phyloP scores from a whole-genome alignment of 2,329 filamentous ascomycete species.

The Clarireedia sp. region DNA sequence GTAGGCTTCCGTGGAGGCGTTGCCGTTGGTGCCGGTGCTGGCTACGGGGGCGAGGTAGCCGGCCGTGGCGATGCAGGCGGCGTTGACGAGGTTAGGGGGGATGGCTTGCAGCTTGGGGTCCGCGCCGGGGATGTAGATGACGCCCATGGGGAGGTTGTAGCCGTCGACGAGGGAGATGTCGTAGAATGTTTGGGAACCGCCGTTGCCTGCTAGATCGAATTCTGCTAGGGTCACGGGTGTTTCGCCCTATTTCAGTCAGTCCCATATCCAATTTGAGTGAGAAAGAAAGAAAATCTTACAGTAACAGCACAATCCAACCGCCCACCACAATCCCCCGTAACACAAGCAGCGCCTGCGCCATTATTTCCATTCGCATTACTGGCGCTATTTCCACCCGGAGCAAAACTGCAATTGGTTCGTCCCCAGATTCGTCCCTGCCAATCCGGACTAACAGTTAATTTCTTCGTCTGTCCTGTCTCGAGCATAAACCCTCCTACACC shows the following conservation, averaged over 20 bases:
- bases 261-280: too few species aligned
- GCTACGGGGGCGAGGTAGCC: constrained; percentile 50
- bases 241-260: constrained; percentile 46
- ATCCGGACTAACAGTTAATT: constrained; percentile 58
- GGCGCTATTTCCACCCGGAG: constrained; percentile 50
- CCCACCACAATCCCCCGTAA: constrained; percentile 69
- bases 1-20: constrained; percentile 55
- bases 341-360: constrained; percentile 50
- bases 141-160: constrained; percentile 69
- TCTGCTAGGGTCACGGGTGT: constrained; percentile 72
- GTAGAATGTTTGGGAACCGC: constrained; percentile 62
- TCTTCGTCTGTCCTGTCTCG: constrained; percentile 45
- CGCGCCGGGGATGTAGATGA: constrained; percentile 50
- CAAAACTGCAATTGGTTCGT: constrained; percentile 74
- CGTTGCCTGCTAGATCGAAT: constrained; percentile 65
- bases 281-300: constrained; percentile 38
- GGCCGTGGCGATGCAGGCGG: constrained; percentile 65
- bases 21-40: constrained; percentile 40
- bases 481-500: constrained; percentile 62
- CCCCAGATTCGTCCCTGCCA: constrained; percentile 83
- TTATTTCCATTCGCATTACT: constrained; percentile 33
- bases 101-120: constrained; percentile 54
- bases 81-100: constrained; percentile 69
- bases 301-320: constrained; percentile 60
- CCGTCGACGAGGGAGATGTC: constrained; percentile 81